A percentile compares a stretch with the other conserved stretches of the same genome.
Conservation (phyloP, 306 rosid genomes). For the Vicia sativa region DNA sequence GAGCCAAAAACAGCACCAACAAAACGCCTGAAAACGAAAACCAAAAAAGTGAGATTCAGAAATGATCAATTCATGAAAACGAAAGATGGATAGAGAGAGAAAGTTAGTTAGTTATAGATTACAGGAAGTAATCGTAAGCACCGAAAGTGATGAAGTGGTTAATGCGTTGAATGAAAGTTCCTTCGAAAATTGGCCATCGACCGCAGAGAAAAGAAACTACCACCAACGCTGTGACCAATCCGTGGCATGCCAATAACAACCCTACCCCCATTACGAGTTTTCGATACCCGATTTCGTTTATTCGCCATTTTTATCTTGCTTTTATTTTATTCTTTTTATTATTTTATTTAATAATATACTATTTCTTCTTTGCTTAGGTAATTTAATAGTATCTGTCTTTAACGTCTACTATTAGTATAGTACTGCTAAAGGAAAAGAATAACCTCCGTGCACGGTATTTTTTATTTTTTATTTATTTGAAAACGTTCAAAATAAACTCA, state of each 20-base stretch:
- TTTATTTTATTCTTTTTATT: background rate
- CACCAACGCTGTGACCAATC: constrained; percentile 57
- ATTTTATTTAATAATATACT: background rate
- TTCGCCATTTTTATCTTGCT: background rate
- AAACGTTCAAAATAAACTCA: no score
- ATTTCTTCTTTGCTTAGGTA: background rate
- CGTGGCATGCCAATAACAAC: constrained; percentile 81
- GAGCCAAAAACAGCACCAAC: constrained; percentile 69
- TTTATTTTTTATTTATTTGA: no score
- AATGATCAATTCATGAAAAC: background rate
- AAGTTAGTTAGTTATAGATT: background rate
- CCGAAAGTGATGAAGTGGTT: constrained; percentile 75
- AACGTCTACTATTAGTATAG: no score
- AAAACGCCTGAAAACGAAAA: constrained; percentile 59
- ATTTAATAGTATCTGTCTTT: no score
- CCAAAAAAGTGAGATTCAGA: background rate
- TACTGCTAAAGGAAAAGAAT: no score
- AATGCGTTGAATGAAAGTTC: constrained; percentile 81
- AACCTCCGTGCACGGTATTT: no score
- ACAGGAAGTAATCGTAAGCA: constrained; percentile 85
- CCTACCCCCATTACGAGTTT: constrained; percentile 57
- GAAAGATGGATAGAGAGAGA: background rate
- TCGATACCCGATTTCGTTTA: background rate
- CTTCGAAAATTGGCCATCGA: constrained; percentile 90
- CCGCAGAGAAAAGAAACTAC: constrained; percentile 89